Percentiles rank a stretch among this genome's conserved stretches.
Evolutionary conservation across 2,329 filamentous ascomycete genomes (phyloP).

Genomic region (Xylaria arbuscula): DNA sequence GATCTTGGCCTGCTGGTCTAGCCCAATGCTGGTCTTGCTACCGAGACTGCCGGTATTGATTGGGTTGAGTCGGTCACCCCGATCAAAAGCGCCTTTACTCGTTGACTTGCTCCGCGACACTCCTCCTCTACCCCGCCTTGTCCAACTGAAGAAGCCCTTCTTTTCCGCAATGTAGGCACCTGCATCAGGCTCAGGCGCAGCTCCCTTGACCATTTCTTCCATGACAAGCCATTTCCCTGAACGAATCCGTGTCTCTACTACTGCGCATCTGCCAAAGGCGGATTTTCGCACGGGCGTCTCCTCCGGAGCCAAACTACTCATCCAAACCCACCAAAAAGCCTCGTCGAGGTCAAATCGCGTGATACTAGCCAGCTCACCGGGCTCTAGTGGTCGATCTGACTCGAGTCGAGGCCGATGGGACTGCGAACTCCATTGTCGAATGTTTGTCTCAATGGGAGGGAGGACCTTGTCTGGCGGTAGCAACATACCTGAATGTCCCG

Average conservation of each 20-base stretch:
- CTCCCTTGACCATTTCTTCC: conserved; percentile 95
- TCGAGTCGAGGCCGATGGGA: conserved; percentile 82
- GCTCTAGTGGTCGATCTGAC: conserved; percentile 76
- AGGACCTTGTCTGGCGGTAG: conserved; percentile 93
- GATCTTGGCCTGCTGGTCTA: conserved; percentile 92
- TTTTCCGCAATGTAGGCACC: conserved; percentile 95
- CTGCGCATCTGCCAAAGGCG: conserved; percentile 91
- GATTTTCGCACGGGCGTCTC: conserved; percentile 88
- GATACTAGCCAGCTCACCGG: conserved; percentile 94
- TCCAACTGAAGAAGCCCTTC: conserved; percentile 93
- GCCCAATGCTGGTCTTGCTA: conserved; percentile 87
- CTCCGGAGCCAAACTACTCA: conserved; percentile 92
- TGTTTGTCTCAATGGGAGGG: conserved; percentile 80
- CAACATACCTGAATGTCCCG: conserved; percentile 73
- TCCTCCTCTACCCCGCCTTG: conserved; percentile 70
- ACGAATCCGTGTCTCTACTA: conserved; percentile 87
- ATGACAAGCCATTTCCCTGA: conserved; percentile 91
- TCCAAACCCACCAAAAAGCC: conserved; percentile 99
- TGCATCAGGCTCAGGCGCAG: conserved; percentile 83
- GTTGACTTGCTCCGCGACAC: conserved; percentile 76
- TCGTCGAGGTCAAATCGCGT: conserved; percentile 87
- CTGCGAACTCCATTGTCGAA: conserved; percentile 84
- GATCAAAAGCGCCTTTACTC: conserved; percentile 68
- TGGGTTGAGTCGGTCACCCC: conserved; percentile 55
- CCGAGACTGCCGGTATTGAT: conserved; percentile 53